A percentile compares a stretch with the other conserved stretches of the same genome.
Conservation (phyloP, 257 asterid species). For the Solanum sejunctum region DNA sequence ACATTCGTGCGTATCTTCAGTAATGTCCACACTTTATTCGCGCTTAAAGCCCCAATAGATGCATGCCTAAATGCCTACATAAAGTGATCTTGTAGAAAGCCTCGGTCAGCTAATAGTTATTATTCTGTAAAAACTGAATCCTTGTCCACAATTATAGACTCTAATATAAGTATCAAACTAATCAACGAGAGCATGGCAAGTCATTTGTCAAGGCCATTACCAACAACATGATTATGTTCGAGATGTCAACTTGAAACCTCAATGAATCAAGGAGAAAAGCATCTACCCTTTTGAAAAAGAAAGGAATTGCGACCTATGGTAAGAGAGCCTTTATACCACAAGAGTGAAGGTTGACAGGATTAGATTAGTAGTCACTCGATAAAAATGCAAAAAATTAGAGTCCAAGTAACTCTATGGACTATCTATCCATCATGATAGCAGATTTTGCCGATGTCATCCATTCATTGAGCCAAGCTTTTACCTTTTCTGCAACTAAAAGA, state of each 20-base stretch:
- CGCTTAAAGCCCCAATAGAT: background rate
- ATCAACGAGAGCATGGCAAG: background rate
- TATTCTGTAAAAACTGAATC: background rate
- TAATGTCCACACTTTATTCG: background rate
- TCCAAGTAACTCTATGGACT: background rate
- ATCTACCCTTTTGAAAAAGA: too few species aligned
- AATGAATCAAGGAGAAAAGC: too few species aligned
- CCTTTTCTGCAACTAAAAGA: background rate
- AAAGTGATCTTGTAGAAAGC: background rate
- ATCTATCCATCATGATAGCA: background rate
- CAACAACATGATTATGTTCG: background rate
- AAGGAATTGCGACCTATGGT: background rate
- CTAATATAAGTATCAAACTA: background rate
- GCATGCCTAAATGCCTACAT: background rate
- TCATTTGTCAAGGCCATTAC: background rate
- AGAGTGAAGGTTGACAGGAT: background rate
- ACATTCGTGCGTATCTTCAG: background rate
- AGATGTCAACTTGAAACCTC: too few species aligned
- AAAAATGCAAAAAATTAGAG: background rate
- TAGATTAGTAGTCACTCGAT: background rate
- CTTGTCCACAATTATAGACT: background rate
- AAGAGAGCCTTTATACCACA: background rate
- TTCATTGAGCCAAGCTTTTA: background rate
- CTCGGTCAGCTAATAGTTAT: background rate
- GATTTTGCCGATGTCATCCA: background rate